Evolutionary conservation across 805 yeast genomes (phyloP), one percentile per base, ranked within the genome.

Genomic region (Candida pseudoglaebosa): DNA sequence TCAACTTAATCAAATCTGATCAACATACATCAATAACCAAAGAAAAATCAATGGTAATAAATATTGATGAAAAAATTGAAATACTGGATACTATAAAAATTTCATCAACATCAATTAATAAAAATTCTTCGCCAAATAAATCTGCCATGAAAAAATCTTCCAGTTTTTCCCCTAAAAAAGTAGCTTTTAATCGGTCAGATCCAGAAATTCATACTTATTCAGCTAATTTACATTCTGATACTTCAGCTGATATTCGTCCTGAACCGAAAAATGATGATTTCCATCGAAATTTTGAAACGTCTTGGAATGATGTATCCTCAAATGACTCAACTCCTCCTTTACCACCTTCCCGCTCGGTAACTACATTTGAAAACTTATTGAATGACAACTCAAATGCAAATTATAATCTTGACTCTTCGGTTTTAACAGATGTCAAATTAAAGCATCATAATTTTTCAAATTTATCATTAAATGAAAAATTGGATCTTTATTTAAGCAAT

Each of bases 381-480:
- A 32, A 32, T 24, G 33, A 34, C 20, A 20, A 32, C 17, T 43
- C 42, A n/a, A 38, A 42, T 18, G 28, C 39, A 15, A 18, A 22
- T 33, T 31, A 36, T 34, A 42, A 36, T 28, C 32, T 34, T 12
- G 45, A 38, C 29, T 30, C 39, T 14, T 36, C 15, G 37, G 43
- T 50, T 1, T 39, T 55, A 15, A 47, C 48, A 12, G 39, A 44
- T 7, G 39, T 52, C 36, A 54, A 47, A 34, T 42, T 57, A 24
- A 50, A 47, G 57, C 61, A 45, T 43, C 40, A 49, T 29, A 43
- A 53, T 39, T 48, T 48, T 50, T 41, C 61, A 51, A 53, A 59
- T 57, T 35, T 67, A 30, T 53, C 70, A 2, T 52, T 74, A 28
- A 69, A 69, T 43, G 71, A 74, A 43, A 72, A 69, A 48, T 55